Evolutionary conservation across 176 grass and related monocot species (phyloP), one percentile per base, ranked within the genome.

Genomic region (Cocos nucifera): DNA sequence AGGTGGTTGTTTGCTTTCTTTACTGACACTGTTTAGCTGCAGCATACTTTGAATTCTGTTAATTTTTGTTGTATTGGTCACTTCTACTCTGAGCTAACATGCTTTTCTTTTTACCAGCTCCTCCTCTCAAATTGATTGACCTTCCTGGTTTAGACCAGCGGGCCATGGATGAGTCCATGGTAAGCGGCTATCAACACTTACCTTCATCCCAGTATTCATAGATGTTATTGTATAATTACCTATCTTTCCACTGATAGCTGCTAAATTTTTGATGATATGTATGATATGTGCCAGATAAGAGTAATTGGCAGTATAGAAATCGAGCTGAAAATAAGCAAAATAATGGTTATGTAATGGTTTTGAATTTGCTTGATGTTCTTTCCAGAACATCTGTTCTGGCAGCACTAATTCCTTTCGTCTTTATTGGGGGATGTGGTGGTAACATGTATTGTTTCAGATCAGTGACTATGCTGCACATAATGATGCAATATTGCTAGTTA

Each of bases 111-210:
- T 58, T 55, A 3, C 87, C 58, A 98, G 93, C 93, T 76, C 93
- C 93, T 74, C 77, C 93, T n/a, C 56, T 98, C 54, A 98, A 98
- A 71, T 86, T 98, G 79, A 83, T 92, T 66, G 93, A 98, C 81
- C 85, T 98, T 73, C 93, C 93, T 48, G 93, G 93, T 19, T 79
- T 98, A 76, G 87, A 98, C 69, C 93, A 98, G 73, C 79, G 93
- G 52, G 78, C 84, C 20, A 73, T 98, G 17, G 87, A 98, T 65
- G 93, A 98, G 68, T 79, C 93, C 61, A 77, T 73, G 23, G 93
- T 89, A 82, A 84, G 69, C 80, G 73, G 52, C 15, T 18, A 19
- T 52, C 35, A 24, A 54, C 67, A 4, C 39, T 35, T 22, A 50
- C 21, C 12, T 19, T 20, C 16, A 10, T 67, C 25, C 27, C 19